A percentile compares a stretch with the other conserved stretches of the same genome.
Evolutionary conservation across 331 rosid species (phyloP).

Genomic region (Phaseolus coccineus): DNA sequence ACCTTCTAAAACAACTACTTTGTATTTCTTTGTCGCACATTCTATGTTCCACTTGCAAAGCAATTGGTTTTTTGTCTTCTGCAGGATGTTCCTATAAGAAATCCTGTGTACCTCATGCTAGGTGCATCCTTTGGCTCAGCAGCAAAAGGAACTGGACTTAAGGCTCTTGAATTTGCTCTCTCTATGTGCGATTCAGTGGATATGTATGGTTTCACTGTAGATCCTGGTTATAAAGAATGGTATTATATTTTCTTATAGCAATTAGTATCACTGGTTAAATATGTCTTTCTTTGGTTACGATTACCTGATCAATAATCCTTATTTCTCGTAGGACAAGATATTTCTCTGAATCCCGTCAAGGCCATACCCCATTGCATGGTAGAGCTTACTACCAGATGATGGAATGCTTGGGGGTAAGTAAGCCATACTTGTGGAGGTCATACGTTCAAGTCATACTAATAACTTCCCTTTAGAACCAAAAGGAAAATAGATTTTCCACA

Average conservation of each 20-base stretch:
- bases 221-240: conserved; percentile 99
- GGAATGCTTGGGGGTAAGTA: conserved; percentile 99
- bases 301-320: conserved; percentile 27
- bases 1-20: conserved; percentile 22
- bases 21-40: conserved; percentile 27
- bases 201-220: conserved; percentile 99
- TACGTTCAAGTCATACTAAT: conserved; percentile 20
- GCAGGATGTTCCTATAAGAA: conserved; percentile 93
- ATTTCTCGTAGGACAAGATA: conserved; percentile 83
- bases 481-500: conserved; percentile 5
- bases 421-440: conserved; percentile 10
- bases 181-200: conserved; percentile 94
- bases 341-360: conserved; percentile 97
- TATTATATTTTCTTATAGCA: conserved; percentile 43
- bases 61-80: conserved; percentile 42
- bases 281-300: conserved; percentile 30
- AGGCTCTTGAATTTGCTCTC: conserved; percentile 98
- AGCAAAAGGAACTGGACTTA: conserved; percentile 98
- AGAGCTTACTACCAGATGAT: conserved; percentile 97
- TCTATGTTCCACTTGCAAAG: conserved; percentile 33
- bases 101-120: conserved; percentile 92
- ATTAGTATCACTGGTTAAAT: conserved; percentile 22
- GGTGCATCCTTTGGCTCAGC: conserved; percentile 98
- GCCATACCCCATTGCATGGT: conserved; percentile 97
- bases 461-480: conserved; percentile 20